Evolutionary conservation across 805 yeast species (phyloP).

Genomic region (Millerozyma miso): DNA sequence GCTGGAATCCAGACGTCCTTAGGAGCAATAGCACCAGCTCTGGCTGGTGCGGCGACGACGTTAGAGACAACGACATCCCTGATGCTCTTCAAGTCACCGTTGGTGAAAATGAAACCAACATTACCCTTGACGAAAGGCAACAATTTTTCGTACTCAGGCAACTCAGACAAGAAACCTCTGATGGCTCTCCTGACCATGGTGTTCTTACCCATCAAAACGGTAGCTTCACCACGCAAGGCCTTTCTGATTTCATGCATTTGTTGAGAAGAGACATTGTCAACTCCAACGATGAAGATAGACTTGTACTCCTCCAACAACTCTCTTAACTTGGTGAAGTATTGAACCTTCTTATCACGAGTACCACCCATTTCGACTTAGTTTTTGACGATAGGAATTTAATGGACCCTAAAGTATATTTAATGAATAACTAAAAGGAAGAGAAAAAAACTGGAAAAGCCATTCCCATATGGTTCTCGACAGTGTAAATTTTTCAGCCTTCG

Average conservation of each 20-base stretch:
- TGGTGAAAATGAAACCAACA: constrained; percentile 99
- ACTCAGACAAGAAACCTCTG: constrained; percentile 89
- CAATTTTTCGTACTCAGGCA: constrained; percentile 94
- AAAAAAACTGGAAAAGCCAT: not conserved
- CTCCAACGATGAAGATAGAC: constrained; percentile 98
- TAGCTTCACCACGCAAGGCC: constrained; percentile 91
- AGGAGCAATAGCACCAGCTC: constrained; percentile 99
- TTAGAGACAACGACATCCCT: constrained; percentile 84
- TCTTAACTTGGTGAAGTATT: constrained; percentile 94
- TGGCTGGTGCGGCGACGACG: constrained; percentile 99
- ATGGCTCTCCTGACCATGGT: constrained; percentile 99
- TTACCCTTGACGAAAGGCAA: constrained; percentile 96
- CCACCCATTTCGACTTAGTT: constrained; percentile 98
- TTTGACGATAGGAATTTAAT: constrained; percentile 88
- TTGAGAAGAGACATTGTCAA: constrained; percentile 99
- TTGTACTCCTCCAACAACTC: constrained; percentile 93
- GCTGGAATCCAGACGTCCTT: constrained; percentile 97
- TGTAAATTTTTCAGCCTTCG: not conserved
- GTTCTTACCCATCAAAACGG: constrained; percentile 99
- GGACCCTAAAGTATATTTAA: constrained; percentile 27
- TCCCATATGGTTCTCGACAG: constrained; percentile 1
- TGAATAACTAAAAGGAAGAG: not conserved
- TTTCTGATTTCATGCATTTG: constrained; percentile 99
- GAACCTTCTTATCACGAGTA: constrained; percentile 93
- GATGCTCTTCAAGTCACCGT: constrained; percentile 85